Conservation (phyloP, 805 yeast genomes). For the Nakazawaea peltata region DNA sequence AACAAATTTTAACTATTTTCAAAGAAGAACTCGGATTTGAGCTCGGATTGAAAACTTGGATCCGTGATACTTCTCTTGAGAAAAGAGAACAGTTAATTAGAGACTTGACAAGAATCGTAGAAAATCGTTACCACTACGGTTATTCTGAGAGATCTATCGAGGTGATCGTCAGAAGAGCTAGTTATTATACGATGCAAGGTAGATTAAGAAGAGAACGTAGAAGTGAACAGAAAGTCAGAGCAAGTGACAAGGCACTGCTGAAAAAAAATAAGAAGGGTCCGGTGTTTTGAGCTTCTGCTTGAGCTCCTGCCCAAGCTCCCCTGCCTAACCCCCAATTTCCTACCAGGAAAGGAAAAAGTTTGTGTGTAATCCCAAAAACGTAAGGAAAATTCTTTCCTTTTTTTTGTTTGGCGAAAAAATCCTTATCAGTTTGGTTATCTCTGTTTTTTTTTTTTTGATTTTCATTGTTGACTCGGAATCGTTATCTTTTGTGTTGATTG, state of each 20-base stretch:
- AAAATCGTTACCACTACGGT: slow-evolving; percentile 38
- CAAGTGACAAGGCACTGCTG: slow-evolving; percentile 9
- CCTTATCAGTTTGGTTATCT: too few species aligned
- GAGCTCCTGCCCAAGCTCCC: too few species aligned
- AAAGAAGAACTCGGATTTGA: slow-evolving; percentile 57
- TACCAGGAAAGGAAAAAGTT: too few species aligned
- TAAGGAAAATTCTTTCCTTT: too few species aligned
- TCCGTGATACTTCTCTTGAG: slow-evolving; percentile 58
- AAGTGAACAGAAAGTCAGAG: slow-evolving; percentile 26
- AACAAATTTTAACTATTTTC: slow-evolving; percentile 42
- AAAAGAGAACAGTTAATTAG: slow-evolving; percentile 42
- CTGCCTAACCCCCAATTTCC: too few species aligned
- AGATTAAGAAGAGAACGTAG: slow-evolving; percentile 63
- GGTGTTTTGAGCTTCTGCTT: not conserved
- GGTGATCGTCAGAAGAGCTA: slow-evolving; percentile 71
- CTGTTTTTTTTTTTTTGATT: too few species aligned
- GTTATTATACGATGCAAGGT: slow-evolving; percentile 75
- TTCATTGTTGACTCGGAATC: too few species aligned
- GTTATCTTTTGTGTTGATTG: too few species aligned
- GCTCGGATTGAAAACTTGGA: slow-evolving; percentile 77
- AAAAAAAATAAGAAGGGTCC: not conserved
- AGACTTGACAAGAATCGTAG: slow-evolving; percentile 39
- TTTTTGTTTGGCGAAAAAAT: too few species aligned
- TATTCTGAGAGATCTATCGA: slow-evolving; percentile 52
- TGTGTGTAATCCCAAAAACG: too few species aligned